These are phyloP conservation scores for Pholiota microspora DNA, from an alignment of 768 basidiomycete genomes.

Conservation along the genomic window DNA sequence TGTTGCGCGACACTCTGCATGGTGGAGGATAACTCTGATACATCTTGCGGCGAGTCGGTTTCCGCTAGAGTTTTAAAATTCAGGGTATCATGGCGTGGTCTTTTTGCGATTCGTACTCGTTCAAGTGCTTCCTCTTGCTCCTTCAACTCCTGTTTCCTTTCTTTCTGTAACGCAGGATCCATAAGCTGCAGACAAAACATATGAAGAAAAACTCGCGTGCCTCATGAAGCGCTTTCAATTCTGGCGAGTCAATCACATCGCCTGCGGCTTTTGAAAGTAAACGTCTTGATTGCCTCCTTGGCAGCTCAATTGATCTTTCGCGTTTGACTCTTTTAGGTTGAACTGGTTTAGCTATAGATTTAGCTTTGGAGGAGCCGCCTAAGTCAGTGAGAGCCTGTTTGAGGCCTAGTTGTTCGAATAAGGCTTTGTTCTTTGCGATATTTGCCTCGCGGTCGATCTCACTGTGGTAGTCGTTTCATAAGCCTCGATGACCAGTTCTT, in stretches of 20 bases:
- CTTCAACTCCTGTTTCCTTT: slow-evolving; percentile 46
- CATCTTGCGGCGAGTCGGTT: slow-evolving; percentile 48
- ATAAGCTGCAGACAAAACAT: background rate
- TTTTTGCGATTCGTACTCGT: slow-evolving; percentile 56
- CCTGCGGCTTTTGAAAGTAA: slow-evolving; percentile 41
- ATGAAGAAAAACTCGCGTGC: slow-evolving; percentile 29
- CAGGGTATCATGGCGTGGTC: slow-evolving; percentile 67
- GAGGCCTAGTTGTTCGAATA: slow-evolving; percentile 71
- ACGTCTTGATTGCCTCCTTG: slow-evolving; percentile 67
- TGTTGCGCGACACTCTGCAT: slow-evolving; percentile 40
- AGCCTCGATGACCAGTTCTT: background rate
- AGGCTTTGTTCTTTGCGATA: slow-evolving; percentile 75
- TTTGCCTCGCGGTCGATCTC: slow-evolving; percentile 79
- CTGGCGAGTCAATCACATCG: slow-evolving; percentile 65
- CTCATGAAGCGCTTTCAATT: slow-evolving; percentile 65
- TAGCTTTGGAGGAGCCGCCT: slow-evolving; percentile 32
- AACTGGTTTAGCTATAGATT: slow-evolving; percentile 56
- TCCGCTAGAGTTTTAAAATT: slow-evolving; percentile 54
- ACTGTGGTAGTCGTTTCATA: slow-evolving; percentile 22
- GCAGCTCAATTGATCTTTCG: slow-evolving; percentile 41
- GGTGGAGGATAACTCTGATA: slow-evolving; percentile 41
- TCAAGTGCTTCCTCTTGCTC: slow-evolving; percentile 73
- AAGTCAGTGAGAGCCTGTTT: slow-evolving; percentile 52
- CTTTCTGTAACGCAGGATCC: slow-evolving; percentile 33
- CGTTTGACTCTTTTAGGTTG: slow-evolving; percentile 60